These are phyloP conservation scores for Begonia masoniana DNA, from an alignment of 306 rosid genomes.

Conservation along the genomic window DNA sequence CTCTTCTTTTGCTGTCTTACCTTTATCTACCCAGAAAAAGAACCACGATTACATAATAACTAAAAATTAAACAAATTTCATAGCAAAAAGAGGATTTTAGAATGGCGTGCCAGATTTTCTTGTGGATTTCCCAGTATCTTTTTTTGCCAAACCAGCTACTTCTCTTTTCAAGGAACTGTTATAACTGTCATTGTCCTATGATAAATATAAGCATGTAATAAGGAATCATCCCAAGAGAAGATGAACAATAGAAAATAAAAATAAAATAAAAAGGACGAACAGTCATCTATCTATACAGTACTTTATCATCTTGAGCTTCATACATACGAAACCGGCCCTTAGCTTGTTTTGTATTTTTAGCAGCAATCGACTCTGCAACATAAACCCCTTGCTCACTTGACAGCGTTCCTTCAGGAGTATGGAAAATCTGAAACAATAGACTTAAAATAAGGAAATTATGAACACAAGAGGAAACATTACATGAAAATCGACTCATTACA, in stretches of 20 bases:
- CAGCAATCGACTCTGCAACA: constrained; percentile 66
- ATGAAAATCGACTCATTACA: no score
- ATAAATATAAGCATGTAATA: constrained; percentile 10
- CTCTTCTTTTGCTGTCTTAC: constrained; percentile 86
- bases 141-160: constrained; percentile 45
- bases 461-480: not conserved
- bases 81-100: constrained; percentile 7
- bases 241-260: not conserved
- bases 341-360: constrained; percentile 66
- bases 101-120: constrained; percentile 71
- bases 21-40: constrained; percentile 45
- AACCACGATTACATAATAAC: constrained; percentile 2
- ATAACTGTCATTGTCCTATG: constrained; percentile 45
- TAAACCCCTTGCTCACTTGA: constrained; percentile 92
- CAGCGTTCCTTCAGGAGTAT: constrained; percentile 86
- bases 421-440: constrained; percentile 48
- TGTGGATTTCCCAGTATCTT: constrained; percentile 51
- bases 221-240: not conserved
- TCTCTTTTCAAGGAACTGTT: constrained; percentile 58
- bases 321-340: constrained; percentile 78
- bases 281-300: constrained; percentile 10
- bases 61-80: constrained; percentile 1
- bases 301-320: constrained; percentile 46
- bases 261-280: not conserved
- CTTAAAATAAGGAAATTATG: not conserved